Evolutionary conservation across 2,329 filamentous ascomycete genomes (phyloP).

Genomic region (Ophiosphaerella korrae): DNA sequence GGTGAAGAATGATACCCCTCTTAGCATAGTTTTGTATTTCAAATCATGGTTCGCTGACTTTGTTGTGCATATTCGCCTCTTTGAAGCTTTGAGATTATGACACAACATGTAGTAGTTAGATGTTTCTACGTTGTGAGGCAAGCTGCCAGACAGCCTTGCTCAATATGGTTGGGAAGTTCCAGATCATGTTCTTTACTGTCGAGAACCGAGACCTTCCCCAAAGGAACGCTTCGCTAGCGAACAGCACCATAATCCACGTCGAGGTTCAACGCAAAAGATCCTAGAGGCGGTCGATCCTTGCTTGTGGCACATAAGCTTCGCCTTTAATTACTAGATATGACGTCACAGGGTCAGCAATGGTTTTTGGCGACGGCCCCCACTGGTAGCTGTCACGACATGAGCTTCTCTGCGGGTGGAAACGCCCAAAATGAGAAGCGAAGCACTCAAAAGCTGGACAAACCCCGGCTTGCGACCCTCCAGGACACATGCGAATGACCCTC

Average conservation of each 20-base stretch:
- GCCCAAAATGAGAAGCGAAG: not conserved
- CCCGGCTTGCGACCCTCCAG: slow-evolving; percentile 6
- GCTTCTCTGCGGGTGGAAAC: not conserved
- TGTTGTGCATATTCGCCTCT: too few relatives aligned
- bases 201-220: too few relatives aligned
- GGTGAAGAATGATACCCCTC: slow-evolving; percentile 41
- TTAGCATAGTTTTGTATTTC: not conserved
- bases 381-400: not conserved
- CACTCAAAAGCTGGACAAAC: slow-evolving; percentile 16
- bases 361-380: too few relatives aligned
- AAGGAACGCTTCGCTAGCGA: too few relatives aligned
- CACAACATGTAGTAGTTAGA: not conserved
- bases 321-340: too few relatives aligned
- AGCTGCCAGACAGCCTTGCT: too few relatives aligned
- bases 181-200: too few relatives aligned
- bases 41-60: too few relatives aligned
- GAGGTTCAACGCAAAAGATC: not conserved
- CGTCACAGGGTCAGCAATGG: too few relatives aligned
- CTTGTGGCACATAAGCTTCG: not conserved
- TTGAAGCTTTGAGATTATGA: too few relatives aligned
- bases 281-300: not conserved
- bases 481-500: slow-evolving; percentile 4
- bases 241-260: too few relatives aligned
- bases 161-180: too few relatives aligned
- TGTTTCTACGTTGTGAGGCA: not conserved